These are phyloP conservation scores for Cicer cuneatum DNA, from an alignment of 306 rosid species.

Conservation along the genomic window DNA sequence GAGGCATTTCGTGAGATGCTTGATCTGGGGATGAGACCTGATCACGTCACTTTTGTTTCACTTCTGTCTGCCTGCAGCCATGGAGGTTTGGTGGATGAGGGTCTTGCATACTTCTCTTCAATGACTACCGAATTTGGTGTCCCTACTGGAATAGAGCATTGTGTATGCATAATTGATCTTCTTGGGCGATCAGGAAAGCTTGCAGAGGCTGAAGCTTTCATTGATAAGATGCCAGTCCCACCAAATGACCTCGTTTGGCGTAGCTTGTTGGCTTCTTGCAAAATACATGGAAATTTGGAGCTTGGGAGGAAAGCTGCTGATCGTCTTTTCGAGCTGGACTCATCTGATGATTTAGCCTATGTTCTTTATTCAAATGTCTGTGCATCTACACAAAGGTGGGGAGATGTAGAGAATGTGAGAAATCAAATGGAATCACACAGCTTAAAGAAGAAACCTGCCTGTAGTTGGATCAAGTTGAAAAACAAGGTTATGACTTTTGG, in stretches of 20 bases:
- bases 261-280: slow-evolving; percentile 84
- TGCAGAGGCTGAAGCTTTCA: slow-evolving; percentile 72
- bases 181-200: slow-evolving; percentile 94
- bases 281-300: slow-evolving; percentile 76
- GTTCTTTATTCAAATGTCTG: slow-evolving; percentile 87
- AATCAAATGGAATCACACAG: slow-evolving; percentile 65
- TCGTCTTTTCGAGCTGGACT: slow-evolving; percentile 67
- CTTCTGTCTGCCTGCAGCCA: slow-evolving; percentile 93
- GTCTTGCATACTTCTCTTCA: slow-evolving; percentile 70
- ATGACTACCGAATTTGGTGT: slow-evolving; percentile 71
- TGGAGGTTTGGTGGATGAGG: slow-evolving; percentile 88
- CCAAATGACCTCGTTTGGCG: slow-evolving; percentile 86
- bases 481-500: slow-evolving; percentile 72
- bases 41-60: slow-evolving; percentile 89
- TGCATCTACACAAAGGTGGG: slow-evolving; percentile 83
- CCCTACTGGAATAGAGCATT: slow-evolving; percentile 75
- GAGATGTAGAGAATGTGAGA: slow-evolving; percentile 79
- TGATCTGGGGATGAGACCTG: slow-evolving; percentile 67
- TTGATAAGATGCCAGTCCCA: slow-evolving; percentile 65
- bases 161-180: slow-evolving; percentile 88
- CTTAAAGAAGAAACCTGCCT: slow-evolving; percentile 85
- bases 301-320: slow-evolving; percentile 76
- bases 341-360: slow-evolving; percentile 85
- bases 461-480: slow-evolving; percentile 87
- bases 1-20: slow-evolving; percentile 81